These are phyloP conservation scores for Albizia julibrissin DNA, from an alignment of 306 rosid genomes.

Conservation along the genomic window DNA sequence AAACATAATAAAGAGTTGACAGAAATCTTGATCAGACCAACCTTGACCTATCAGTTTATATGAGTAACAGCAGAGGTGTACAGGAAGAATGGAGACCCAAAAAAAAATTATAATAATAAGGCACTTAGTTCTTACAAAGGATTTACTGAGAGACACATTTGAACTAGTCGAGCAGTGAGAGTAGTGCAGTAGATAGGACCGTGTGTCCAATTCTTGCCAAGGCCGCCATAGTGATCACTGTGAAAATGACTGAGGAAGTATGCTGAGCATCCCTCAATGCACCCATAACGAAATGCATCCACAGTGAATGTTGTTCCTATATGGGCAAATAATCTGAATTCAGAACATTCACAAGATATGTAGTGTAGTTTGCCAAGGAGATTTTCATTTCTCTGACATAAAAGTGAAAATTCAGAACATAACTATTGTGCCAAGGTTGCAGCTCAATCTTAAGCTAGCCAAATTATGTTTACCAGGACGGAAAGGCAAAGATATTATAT, in stretches of 20 bases:
- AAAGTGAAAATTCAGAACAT: neutral
- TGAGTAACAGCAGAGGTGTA: conserved; percentile 7
- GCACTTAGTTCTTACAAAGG: conserved; percentile 43
- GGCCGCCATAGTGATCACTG: conserved; percentile 57
- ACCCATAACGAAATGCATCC: conserved; percentile 63
- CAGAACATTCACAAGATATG: conserved; percentile 19
- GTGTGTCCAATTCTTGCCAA: conserved; percentile 59
- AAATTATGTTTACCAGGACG: neutral
- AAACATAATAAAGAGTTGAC: conserved; percentile 12
- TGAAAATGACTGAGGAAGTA: conserved; percentile 62
- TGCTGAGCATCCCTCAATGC: conserved; percentile 48
- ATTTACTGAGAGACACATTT: conserved; percentile 54
- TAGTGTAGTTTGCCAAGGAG: neutral
- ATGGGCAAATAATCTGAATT: conserved; percentile 20
- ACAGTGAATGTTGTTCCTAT: conserved; percentile 55
- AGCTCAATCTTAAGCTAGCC: conserved; percentile 2
- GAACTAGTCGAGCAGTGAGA: conserved; percentile 48
- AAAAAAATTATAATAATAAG: neutral
- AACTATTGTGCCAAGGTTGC: neutral
- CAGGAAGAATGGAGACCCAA: neutral
- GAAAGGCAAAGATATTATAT: neutral
- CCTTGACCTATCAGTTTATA: neutral
- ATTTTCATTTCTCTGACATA: neutral
- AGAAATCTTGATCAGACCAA: conserved; percentile 18
- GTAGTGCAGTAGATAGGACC: conserved; percentile 62